Evolutionary conservation across 1,284 basidiomycete species (phyloP), one percentile per base, ranked within the genome.

Genomic region (Taiwanofungus camphoratus): DNA sequence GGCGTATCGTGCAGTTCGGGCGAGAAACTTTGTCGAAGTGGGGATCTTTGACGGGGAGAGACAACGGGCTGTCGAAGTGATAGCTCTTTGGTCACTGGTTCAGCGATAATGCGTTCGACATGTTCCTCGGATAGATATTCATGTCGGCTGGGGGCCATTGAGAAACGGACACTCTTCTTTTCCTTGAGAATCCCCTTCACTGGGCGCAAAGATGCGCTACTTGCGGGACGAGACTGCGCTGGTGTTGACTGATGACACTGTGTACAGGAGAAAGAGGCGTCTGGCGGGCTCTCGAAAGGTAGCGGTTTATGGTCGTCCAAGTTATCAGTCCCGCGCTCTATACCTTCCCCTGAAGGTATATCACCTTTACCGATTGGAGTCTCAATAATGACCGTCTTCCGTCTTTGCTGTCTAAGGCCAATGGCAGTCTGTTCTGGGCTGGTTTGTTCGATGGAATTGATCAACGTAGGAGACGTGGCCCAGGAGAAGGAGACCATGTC

Each of bases 141-240:
- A 39, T 54, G 54, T 26, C 53, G 48, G 32, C 52, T 52, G 13
- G 61, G 59, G 24, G 61, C 49, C 12, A 56, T 48, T 2, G 63
- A 63, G 46, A 66, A 65, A 21, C 63, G 56, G 21, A 66, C 64
- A 39, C 57, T 61, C 57, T 66, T 66, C 53, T 55, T 60, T 46
- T 52, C 58, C 48, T 66, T 66, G 32, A 66, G 57, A 39, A 66
- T 66, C 13, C 63, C 59, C n/a, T 54, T 56, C 4, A 55, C 50
- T 3, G 59, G 63, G 36, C 50, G 52, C 44, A 55, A 43, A 20
- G 53, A 56, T 2, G 50, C 52, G 32, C 52, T 58, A 48, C 55
- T 57, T 18, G 43, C 16, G 3, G 58, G 54, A 4, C 55, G 54
- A 13, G 50, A 50, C 15, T 13, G 31, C 18, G 47, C 43, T 3